Percentiles rank a stretch among this genome's conserved stretches.
Conservation (phyloP, 139 green algal species). For the Haematococcus lacustris region DNA sequence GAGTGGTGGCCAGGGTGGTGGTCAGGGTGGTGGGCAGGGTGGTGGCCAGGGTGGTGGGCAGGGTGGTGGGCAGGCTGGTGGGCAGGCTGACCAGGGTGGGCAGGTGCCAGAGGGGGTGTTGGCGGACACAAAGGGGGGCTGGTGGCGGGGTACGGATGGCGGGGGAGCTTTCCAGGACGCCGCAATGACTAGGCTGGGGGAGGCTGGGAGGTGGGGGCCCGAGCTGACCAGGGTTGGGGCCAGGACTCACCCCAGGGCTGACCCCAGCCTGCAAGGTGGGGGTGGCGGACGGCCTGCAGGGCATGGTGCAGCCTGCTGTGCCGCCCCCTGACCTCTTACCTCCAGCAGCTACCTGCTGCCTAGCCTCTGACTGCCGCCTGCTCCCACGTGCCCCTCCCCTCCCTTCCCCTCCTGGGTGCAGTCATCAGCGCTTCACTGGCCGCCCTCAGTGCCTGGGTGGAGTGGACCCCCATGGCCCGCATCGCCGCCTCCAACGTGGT, state of each 20-base stretch:
- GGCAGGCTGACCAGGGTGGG: no score
- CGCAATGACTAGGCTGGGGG: no score
- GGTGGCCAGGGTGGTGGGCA: no score
- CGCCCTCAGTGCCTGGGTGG: constrained; percentile 39
- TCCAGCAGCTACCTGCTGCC: background rate
- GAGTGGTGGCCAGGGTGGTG: no score
- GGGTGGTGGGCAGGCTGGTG: no score
- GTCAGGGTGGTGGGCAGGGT: no score
- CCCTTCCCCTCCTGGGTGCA: background rate
- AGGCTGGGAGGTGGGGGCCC: no score
- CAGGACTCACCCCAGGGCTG: background rate
- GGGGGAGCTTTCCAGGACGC: no score
- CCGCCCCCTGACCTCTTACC: background rate
- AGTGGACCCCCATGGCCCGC: constrained; percentile 62
- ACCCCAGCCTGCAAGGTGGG: no score
- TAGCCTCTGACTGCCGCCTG: background rate
- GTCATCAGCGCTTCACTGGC: constrained; percentile 10
- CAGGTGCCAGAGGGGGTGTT: no score
- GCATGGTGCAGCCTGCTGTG: background rate
- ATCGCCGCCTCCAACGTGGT: constrained; percentile 49
- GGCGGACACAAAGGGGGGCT: no score
- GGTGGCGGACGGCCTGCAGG: background rate
- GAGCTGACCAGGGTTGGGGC: background rate
- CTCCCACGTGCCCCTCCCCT: background rate
- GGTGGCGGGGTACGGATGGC: no score